These are phyloP conservation scores for Rosellinia necatrix DNA, from an alignment of 2,329 filamentous ascomycete species.

Conservation along the genomic window DNA sequence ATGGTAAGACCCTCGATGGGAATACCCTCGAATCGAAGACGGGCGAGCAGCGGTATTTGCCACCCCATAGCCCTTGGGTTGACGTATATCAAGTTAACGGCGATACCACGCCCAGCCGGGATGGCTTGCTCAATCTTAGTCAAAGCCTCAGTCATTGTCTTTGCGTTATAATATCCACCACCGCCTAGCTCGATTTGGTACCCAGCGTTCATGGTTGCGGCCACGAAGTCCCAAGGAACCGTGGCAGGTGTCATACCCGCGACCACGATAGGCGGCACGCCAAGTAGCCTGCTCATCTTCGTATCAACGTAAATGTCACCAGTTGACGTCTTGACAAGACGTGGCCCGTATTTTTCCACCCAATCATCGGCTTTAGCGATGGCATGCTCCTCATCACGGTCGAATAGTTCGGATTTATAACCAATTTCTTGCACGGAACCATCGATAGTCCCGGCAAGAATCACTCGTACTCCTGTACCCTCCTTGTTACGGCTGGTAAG, in stretches of 20 bases:
- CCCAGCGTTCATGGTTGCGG: conserved; percentile 91
- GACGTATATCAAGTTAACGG: conserved; percentile 89
- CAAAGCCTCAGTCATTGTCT: conserved; percentile 81
- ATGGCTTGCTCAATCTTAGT: conserved; percentile 84
- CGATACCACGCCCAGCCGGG: conserved; percentile 84
- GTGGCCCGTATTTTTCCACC: conserved; percentile 97
- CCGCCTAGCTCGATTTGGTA: conserved; percentile 91
- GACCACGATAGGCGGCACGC: conserved; percentile 85
- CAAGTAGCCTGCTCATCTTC: conserved; percentile 88
- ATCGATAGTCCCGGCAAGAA: conserved; percentile 90
- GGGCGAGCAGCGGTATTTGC: conserved; percentile 85
- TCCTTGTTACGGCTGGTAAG: conserved; percentile 99
- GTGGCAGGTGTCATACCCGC: conserved; percentile 94
- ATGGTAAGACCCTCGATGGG: conserved; percentile 93
- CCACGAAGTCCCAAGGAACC: conserved; percentile 88
- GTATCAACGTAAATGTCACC: conserved; percentile 94
- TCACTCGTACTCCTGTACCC: conserved; percentile 94
- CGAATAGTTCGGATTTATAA: conserved; percentile 97
- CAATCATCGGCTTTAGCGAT: conserved; percentile 95
- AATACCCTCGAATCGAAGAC: conserved; percentile 81
- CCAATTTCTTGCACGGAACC: conserved; percentile 89
- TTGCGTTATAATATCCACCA: conserved; percentile 85
- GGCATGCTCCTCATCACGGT: conserved; percentile 91
- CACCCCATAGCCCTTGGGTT: conserved; percentile 87
- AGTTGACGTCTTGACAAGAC: conserved; percentile 83